Conservation (phyloP, 768 basidiomycete species). For the Clitopilus hobsonii region DNA sequence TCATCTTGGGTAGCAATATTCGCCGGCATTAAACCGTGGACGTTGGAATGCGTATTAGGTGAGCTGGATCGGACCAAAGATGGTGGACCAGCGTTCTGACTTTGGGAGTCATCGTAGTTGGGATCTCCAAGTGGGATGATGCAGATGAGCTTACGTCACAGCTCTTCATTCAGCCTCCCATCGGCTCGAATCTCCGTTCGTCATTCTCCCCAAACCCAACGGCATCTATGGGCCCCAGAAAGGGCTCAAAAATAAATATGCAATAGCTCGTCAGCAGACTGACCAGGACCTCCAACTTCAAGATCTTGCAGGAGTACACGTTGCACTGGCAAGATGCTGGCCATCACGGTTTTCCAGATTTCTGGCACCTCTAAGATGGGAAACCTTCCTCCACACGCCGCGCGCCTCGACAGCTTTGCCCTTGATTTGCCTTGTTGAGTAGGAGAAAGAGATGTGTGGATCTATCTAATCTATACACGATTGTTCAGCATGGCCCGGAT, state of each 20-base stretch:
- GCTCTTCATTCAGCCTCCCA: background rate
- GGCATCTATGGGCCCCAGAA: no score
- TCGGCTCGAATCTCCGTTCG: background rate
- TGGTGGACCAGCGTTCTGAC: background rate
- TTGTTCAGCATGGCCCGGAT: no score
- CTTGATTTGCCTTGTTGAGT: background rate
- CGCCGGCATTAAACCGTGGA: conserved; percentile 6
- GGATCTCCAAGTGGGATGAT: background rate
- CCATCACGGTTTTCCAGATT: no score
- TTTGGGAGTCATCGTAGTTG: background rate
- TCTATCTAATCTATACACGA: no score
- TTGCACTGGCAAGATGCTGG: background rate
- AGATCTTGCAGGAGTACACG: background rate
- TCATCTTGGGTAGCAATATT: conserved; percentile 20
- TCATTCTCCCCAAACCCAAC: no score
- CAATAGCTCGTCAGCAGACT: no score
- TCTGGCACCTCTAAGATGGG: no score
- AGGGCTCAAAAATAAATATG: no score
- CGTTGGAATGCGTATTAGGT: background rate
- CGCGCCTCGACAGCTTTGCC: background rate
- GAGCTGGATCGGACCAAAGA: background rate
- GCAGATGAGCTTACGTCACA: conserved; percentile 4
- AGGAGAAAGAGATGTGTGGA: no score
- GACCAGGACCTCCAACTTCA: no score
- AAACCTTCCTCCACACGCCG: no score